phyloP scores from a whole-genome alignment of 2,329 filamentous ascomycete species.

The Penicillium sp. region DNA sequence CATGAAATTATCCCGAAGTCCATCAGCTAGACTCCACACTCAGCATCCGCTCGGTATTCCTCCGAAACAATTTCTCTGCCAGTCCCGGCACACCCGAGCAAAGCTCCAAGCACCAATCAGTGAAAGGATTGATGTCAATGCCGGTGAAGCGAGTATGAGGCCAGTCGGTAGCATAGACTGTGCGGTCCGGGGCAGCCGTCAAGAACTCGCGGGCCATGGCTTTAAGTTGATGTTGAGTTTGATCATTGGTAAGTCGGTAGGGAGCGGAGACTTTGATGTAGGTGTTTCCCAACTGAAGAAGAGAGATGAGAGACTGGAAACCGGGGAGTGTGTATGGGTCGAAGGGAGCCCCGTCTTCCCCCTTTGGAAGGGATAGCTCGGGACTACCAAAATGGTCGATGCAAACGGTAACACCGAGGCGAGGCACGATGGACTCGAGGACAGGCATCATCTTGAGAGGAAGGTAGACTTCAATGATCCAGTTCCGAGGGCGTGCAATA shows the following conservation, averaged over 20 bases:
- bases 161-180: slow-evolving; percentile 65
- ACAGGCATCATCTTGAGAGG: slow-evolving; percentile 52
- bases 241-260: slow-evolving; percentile 55
- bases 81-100: slow-evolving; percentile 49
- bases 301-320: slow-evolving; percentile 50
- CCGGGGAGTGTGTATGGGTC: slow-evolving; percentile 52
- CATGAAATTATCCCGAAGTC: background rate
- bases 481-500: slow-evolving; percentile 51
- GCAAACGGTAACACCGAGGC: slow-evolving; percentile 55
- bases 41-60: slow-evolving; percentile 58
- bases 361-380: slow-evolving; percentile 28
- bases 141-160: slow-evolving; percentile 64
- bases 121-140: slow-evolving; percentile 57
- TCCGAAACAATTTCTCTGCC: slow-evolving; percentile 54
- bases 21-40: slow-evolving; percentile 23
- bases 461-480: slow-evolving; percentile 62
- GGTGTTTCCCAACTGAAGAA: slow-evolving; percentile 51
- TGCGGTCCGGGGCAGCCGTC: slow-evolving; percentile 43
- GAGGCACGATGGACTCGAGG: slow-evolving; percentile 52
- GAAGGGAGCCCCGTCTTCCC: slow-evolving; percentile 19
- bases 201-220: slow-evolving; percentile 54
- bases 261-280: slow-evolving; percentile 62
- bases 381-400: slow-evolving; percentile 63
- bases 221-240: slow-evolving; percentile 48
- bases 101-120: slow-evolving; percentile 56